Evolutionary conservation across 2,329 filamentous ascomycete species (phyloP).

Genomic region (Hymenoscyphus albidus): DNA sequence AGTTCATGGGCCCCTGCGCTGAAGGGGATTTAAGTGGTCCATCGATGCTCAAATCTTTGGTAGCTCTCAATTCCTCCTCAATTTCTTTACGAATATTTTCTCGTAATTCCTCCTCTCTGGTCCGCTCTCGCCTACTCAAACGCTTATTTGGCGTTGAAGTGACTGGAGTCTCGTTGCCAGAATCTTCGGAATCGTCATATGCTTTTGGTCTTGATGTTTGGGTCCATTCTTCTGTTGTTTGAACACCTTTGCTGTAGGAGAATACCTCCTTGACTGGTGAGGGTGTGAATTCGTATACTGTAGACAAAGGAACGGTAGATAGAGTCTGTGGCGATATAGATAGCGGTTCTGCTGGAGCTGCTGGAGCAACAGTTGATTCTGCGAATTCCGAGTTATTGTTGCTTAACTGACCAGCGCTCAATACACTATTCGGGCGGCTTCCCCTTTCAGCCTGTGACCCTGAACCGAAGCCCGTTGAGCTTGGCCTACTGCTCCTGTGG

Average conservation of each 20-base stretch:
- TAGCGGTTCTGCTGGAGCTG: constrained; percentile 38
- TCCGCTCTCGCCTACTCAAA: constrained; percentile 72
- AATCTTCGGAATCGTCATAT: constrained; percentile 59
- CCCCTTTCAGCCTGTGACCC: constrained; percentile 64
- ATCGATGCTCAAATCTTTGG: constrained; percentile 57
- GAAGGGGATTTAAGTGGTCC: constrained; percentile 45
- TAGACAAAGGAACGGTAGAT: constrained; percentile 67
- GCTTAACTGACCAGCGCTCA: constrained; percentile 78
- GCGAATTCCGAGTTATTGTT: constrained; percentile 64
- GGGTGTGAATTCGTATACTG: constrained; percentile 76
- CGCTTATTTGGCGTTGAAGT: constrained; percentile 65
- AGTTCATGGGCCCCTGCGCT: constrained; percentile 52
- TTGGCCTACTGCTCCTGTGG: constrained; percentile 68
- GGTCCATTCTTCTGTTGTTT: constrained; percentile 76
- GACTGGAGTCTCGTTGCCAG: constrained; percentile 53
- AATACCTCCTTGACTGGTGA: constrained; percentile 78
- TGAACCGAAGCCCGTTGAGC: constrained; percentile 60
- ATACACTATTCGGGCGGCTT: constrained; percentile 80
- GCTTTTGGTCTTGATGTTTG: constrained; percentile 50
- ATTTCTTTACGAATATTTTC: constrained; percentile 83
- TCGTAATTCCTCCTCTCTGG: constrained; percentile 84
- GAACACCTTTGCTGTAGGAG: constrained; percentile 95
- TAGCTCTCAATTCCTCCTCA: constrained; percentile 81
- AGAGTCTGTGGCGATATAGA: constrained; percentile 58
- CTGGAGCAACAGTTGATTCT: constrained; percentile 43